Conservation (phyloP, 768 basidiomycete genomes). For the Paxillus rubicundulus region DNA sequence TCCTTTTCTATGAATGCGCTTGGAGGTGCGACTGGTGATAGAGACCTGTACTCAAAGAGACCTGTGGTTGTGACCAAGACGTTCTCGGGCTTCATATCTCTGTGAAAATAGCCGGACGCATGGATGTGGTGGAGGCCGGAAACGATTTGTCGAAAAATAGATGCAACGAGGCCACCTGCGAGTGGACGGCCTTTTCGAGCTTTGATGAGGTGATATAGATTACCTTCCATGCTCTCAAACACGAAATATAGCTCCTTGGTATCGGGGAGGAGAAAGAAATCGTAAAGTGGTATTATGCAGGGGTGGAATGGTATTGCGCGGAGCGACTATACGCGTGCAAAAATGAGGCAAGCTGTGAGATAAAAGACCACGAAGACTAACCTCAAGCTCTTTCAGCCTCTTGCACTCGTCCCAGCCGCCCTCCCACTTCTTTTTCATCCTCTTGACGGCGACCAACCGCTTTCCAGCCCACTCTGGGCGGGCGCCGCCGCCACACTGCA, state of each 20-base stretch:
- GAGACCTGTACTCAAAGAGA: conserved; percentile 83
- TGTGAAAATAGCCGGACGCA: conserved; percentile 90
- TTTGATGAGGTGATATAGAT: conserved; percentile 98
- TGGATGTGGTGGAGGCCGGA: conserved; percentile 93
- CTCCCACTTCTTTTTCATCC: conserved; percentile 98
- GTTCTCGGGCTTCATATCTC: conserved; percentile 99
- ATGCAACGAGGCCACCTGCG: conserved; percentile 94
- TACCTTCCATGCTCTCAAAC: conserved; percentile 99
- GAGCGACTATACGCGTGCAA: conserved; percentile 62
- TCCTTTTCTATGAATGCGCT: conserved; percentile 80
- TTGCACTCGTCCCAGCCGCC: conserved; percentile 98
- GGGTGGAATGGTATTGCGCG: conserved; percentile 93
- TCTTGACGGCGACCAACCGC: conserved; percentile 92
- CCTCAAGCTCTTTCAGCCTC: conserved; percentile 93
- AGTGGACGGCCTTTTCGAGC: conserved; percentile 91
- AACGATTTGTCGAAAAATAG: conserved; percentile 91
- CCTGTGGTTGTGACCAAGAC: conserved; percentile 98
- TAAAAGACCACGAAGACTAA: conserved; percentile 38
- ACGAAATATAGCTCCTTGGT: conserved; percentile 98
- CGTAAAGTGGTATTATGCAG: conserved; percentile 98
- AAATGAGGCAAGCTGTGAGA: conserved; percentile 12
- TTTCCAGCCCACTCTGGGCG: conserved; percentile 94
- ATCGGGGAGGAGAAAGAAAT: conserved; percentile 96
- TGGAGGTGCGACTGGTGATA: conserved; percentile 65
- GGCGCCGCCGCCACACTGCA: conserved; percentile 93